Base-by-base conservation (phyloP, 805 yeast genomes). In the Metschnikowia drakensbergensis region DNA sequence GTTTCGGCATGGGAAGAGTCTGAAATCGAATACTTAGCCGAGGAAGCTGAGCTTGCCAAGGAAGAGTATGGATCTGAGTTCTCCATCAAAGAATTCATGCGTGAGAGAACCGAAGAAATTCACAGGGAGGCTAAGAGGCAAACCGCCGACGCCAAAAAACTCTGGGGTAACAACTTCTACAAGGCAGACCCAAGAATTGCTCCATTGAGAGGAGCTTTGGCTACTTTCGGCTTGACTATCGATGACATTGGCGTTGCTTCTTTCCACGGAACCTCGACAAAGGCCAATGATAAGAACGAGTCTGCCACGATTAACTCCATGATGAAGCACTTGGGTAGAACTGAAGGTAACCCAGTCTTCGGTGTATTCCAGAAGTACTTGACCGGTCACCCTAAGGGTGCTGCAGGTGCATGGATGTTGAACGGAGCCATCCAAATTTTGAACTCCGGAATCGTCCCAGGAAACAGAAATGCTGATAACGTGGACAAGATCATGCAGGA, bases 401-500 rank as follows among this genome's bases (percentile, higher is more conserved):
- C 99, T 62, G 99, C 99, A 50, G 99, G 97, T 80, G 98, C 99
- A 50, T 94, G 99, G 99, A 94, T 94, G 99, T 75, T 94, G 81
- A 95, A 94, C 72, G 99, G 99, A 73, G 96, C 89, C 49, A 75
- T 94, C 59, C 99, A 94, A 77, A 84, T 91, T 59, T 77, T 94
- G 68, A 86, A 88, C 75, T 70, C 87, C 62, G 98, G 99, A 72
- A 64, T 91, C 62, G 96, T 94, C 60, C 99, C 99, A 60, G 99
- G 99, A 70, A 94, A 94, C 81, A 83, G 97, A 73, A 95, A 94
- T 64, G 99, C 99, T 56, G 99, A 94, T 72, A 94, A 94, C 66
- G 82, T 94, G 61, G 99, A 94, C 72, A 77, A 82, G 63, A 65
- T 77, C 23, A 77, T 94, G 66, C 89, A 89, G 74, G 81, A 88